Evolutionary conservation across 495 filamentous ascomycete genomes (phyloP).

Genomic region (Trichodelitschia bisporula): DNA sequence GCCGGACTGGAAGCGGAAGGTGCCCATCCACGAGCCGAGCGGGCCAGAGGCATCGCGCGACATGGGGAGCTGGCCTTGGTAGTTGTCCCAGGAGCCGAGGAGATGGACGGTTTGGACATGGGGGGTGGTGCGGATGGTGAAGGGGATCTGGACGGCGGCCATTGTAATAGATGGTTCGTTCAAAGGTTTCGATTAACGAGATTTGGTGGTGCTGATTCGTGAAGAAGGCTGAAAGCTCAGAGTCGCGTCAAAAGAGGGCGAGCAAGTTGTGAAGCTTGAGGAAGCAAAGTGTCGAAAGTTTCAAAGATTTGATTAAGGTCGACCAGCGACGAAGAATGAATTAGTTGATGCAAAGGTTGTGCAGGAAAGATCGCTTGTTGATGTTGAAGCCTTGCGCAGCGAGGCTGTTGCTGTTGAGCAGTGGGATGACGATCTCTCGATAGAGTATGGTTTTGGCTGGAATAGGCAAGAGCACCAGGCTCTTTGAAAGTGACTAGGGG

Average conservation of each 20-base stretch:
- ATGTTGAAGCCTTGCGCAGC: no score
- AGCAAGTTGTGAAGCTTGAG: constrained; percentile 11
- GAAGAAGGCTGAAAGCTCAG: constrained; percentile 18
- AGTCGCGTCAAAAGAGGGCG: no score
- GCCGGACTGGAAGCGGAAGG: constrained; percentile 77
- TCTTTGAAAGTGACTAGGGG: no score
- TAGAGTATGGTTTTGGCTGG: no score
- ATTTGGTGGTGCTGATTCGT: constrained; percentile 6
- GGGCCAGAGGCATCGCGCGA: constrained; percentile 65
- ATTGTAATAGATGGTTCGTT: constrained; percentile 10
- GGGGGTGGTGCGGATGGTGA: constrained; percentile 73
- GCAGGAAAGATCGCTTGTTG: no score
- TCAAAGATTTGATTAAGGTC: constrained; percentile 8
- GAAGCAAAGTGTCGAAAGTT: constrained; percentile 14
- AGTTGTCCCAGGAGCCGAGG: constrained; percentile 96
- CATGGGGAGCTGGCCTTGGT: constrained; percentile 74
- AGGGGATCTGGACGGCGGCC: constrained; percentile 20
- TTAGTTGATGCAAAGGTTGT: constrained; percentile 2
- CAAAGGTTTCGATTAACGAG: constrained; percentile 2
- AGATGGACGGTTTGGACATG: constrained; percentile 96
- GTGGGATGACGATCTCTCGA: no score
- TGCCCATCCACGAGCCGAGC: constrained; percentile 80
- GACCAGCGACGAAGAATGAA: constrained; percentile 6
- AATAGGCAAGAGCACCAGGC: constrained; percentile 1
- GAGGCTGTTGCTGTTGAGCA: no score